Conservation (phyloP, 176 grass and related monocot genomes). For the Eremochloa ophiuroides region DNA sequence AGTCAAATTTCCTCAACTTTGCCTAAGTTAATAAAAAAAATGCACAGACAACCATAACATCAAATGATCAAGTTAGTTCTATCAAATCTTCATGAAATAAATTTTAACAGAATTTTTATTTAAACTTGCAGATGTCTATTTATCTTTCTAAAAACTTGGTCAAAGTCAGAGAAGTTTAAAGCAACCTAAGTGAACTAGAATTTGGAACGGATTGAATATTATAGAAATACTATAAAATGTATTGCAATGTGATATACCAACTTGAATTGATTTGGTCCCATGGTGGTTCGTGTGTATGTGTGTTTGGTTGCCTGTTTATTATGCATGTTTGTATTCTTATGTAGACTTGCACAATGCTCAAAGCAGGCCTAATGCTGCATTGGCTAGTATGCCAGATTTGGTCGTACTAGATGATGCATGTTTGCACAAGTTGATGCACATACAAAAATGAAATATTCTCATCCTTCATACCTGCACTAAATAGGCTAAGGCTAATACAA, state of each 20-base stretch:
- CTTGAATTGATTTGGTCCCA: not conserved
- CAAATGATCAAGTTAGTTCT: not conserved
- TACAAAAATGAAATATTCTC: not conserved
- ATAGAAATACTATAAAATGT: not conserved
- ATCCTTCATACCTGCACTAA: not conserved
- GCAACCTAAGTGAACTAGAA: not conserved
- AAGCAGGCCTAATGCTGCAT: not conserved
- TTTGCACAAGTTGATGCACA: not conserved
- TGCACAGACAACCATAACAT: not conserved
- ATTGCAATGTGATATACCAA: not conserved
- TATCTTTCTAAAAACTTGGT: too few species aligned
- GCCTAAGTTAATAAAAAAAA: not conserved
- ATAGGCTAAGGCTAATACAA: not conserved
- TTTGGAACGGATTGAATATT: not conserved
- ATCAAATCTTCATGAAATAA: not conserved
- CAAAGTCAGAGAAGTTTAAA: not conserved
- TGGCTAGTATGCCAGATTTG: not conserved
- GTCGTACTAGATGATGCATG: not conserved
- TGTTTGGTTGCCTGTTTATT: not conserved
- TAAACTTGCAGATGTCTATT: not conserved
- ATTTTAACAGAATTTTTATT: not conserved
- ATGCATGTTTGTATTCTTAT: too few species aligned
- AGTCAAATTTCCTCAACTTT: not conserved
- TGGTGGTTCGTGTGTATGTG: not conserved
- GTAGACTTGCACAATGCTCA: not conserved